A percentile compares a stretch with the other conserved stretches of the same genome.
phyloP scores from a whole-genome alignment of 768 basidiomycete genomes.

The Boletus edulis region DNA sequence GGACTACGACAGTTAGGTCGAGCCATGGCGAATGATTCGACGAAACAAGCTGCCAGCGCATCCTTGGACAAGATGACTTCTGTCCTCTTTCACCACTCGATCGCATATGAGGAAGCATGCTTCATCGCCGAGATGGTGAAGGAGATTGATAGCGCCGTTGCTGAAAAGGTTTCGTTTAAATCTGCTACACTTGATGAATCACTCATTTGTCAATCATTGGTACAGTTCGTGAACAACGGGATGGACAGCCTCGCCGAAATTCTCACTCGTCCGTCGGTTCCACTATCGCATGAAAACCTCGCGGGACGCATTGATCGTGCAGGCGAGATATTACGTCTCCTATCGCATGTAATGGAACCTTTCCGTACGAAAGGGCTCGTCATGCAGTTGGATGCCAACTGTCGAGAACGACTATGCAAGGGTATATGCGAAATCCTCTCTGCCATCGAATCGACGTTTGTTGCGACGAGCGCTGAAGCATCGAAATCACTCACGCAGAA shows the following conservation, averaged over 20 bases:
- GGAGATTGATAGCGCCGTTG: conserved; percentile 64
- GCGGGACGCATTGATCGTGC: conserved; percentile 48
- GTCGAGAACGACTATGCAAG: conserved; percentile 56
- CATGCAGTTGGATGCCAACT: conserved; percentile 45
- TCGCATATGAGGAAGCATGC: conserved; percentile 76
- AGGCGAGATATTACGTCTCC: conserved; percentile 66
- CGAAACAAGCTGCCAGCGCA: conserved; percentile 51
- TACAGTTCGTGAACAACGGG: conserved; percentile 74
- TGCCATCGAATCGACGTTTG: conserved; percentile 37
- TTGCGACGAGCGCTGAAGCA: conserved; percentile 17
- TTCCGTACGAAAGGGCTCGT: conserved; percentile 48
- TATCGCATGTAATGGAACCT: conserved; percentile 67
- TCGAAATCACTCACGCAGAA: conserved; percentile 36
- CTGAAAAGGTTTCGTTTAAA: conserved; percentile 56
- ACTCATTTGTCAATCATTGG: neutral
- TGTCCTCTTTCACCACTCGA: conserved; percentile 68
- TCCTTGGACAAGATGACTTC: conserved; percentile 65
- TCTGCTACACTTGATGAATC: neutral
- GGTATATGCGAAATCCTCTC: conserved; percentile 48
- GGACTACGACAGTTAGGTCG: conserved; percentile 72
- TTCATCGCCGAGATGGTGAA: conserved; percentile 81
- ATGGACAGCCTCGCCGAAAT: conserved; percentile 62
- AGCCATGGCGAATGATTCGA: conserved; percentile 55
- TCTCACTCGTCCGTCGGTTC: conserved; percentile 35
- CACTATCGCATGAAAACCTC: conserved; percentile 28